Conservation (phyloP, 768 basidiomycete species). For the Agrocybe praecox region DNA sequence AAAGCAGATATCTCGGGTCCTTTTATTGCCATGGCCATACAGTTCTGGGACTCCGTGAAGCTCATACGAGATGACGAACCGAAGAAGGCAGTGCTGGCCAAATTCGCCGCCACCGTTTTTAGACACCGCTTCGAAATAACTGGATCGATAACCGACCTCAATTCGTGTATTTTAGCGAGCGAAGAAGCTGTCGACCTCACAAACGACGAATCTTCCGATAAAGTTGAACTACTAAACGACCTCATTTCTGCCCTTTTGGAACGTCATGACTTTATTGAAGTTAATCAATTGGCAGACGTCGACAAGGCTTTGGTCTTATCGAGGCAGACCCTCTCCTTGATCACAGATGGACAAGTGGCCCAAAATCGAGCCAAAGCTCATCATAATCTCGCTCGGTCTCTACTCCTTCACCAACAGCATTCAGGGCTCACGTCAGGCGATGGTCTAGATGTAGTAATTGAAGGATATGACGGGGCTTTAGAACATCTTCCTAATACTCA, state of each 20-base stretch:
- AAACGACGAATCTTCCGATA: not conserved
- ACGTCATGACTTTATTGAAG: not conserved
- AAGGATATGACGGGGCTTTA: not conserved
- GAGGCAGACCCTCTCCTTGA: not conserved
- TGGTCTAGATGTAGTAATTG: not conserved
- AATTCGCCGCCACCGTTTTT: not conserved
- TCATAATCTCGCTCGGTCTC: not conserved
- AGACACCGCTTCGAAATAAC: not conserved
- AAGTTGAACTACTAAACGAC: not conserved
- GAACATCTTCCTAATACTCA: not conserved
- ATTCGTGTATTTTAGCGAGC: not conserved
- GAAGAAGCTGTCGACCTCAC: conserved; percentile 2
- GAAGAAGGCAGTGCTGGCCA: not conserved
- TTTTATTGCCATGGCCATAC: not conserved
- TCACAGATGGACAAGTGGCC: too few relatives aligned
- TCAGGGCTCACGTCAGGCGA: too few relatives aligned
- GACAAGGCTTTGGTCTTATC: not conserved
- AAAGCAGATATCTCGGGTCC: not conserved
- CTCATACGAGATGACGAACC: not conserved
- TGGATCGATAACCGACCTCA: not conserved
- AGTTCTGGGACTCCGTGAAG: not conserved
- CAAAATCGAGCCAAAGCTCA: too few relatives aligned
- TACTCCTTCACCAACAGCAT: not conserved
- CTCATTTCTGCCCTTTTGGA: not conserved
- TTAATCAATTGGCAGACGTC: not conserved